These are phyloP conservation scores for Pythium rishiriense DNA, from an alignment of 352 stramenopile species.

Conservation along the genomic window DNA sequence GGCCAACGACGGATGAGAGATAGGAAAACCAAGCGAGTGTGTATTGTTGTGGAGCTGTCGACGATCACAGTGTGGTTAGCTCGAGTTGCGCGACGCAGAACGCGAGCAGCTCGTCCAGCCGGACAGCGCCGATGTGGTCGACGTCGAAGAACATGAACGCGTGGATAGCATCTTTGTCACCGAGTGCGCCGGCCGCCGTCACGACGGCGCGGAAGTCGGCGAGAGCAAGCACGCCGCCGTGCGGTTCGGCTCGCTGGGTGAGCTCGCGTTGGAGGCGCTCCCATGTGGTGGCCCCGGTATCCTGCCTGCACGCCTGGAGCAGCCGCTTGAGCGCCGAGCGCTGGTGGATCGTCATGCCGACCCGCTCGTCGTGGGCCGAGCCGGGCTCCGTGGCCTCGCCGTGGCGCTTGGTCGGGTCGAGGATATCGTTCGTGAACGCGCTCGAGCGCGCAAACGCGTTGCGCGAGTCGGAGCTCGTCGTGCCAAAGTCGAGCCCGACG, in stretches of 20 bases:
- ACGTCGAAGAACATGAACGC: slow-evolving; percentile 81
- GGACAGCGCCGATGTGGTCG: slow-evolving; percentile 64
- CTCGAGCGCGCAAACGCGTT: slow-evolving; percentile 71
- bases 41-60: not conserved
- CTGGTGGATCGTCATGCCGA: slow-evolving; percentile 60
- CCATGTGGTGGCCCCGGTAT: slow-evolving; percentile 17
- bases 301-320: slow-evolving; percentile 21
- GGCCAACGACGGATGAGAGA: slow-evolving; percentile 34
- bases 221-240: slow-evolving; percentile 43
- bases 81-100: slow-evolving; percentile 34
- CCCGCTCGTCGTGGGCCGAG: slow-evolving; percentile 43
- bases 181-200: slow-evolving; percentile 5
- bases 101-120: slow-evolving; percentile 35
- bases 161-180: slow-evolving; percentile 64
- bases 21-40: not conserved
- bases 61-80: slow-evolving; percentile 12
- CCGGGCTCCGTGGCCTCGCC: slow-evolving; percentile 71
- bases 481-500: slow-evolving; percentile 52
- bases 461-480: slow-evolving; percentile 45
- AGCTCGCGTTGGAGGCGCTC: slow-evolving; percentile 13
- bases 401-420: slow-evolving; percentile 59
- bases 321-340: slow-evolving; percentile 58
- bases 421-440: slow-evolving; percentile 75
- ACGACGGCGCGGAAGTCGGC: slow-evolving; percentile 43
- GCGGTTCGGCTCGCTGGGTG: not conserved